phyloP scores from a whole-genome alignment of 2,329 filamentous ascomycete genomes.

The Diaporthe vaccinii region DNA sequence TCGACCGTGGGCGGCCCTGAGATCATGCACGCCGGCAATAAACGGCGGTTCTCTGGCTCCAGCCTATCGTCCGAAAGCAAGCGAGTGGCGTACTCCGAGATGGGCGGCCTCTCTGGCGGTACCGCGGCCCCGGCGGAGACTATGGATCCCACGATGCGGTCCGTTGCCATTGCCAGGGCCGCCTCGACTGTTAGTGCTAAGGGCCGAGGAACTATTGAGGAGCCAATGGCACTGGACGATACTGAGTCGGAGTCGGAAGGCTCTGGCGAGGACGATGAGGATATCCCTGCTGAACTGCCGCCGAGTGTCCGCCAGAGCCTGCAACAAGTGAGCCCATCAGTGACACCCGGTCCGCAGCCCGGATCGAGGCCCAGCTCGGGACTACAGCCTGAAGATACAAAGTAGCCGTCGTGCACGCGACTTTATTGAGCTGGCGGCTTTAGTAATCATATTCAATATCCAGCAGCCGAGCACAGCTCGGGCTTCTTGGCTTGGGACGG shows the following conservation, averaged over 20 bases:
- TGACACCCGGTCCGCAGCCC: not conserved
- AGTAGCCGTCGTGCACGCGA: not conserved
- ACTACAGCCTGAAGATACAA: not conserved
- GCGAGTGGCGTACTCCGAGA: slow-evolving; percentile 33
- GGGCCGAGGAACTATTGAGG: slow-evolving; percentile 25
- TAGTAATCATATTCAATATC: not conserved
- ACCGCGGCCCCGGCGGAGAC: slow-evolving; percentile 25
- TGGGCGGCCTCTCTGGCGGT: slow-evolving; percentile 23
- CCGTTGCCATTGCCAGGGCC: not conserved
- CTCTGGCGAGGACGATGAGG: slow-evolving; percentile 46
- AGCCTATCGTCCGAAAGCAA: not conserved
- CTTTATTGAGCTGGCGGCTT: not conserved
- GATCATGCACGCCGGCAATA: slow-evolving; percentile 1
- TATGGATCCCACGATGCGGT: slow-evolving; percentile 31
- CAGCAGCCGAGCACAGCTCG: not conserved
- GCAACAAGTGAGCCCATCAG: slow-evolving; percentile 18
- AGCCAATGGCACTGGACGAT: slow-evolving; percentile 40
- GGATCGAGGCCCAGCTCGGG: not conserved
- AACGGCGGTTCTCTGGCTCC: slow-evolving; percentile 28
- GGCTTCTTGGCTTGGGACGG: not conserved
- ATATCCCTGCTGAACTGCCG: slow-evolving; percentile 52
- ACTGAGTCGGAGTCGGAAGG: slow-evolving; percentile 48
- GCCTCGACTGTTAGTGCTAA: not conserved
- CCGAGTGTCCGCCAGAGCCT: slow-evolving; percentile 49
- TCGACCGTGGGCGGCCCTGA: not conserved